Evolutionary conservation across 108 stramenopile genomes (phyloP), one percentile per base, ranked within the genome.

Genomic region (Skeletonema grethae): DNA sequence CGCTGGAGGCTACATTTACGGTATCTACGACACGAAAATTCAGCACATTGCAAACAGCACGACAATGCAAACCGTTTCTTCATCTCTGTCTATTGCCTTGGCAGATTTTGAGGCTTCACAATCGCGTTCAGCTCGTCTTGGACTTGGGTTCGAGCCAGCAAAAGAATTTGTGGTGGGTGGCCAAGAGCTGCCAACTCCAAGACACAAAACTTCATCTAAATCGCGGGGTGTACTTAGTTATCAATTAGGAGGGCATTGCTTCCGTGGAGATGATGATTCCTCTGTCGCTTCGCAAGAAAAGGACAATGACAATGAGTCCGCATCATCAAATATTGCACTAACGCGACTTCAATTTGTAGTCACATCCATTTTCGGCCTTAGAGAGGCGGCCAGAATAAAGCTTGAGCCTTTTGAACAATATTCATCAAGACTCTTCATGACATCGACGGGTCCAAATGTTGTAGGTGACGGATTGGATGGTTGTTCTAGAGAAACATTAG

Each of bases 21-120:
- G 78, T n/a, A 69, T 68, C 12, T 75, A 87, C 56, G 93, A 94
- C 66, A 48, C 75, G 2, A 85, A 90, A 67, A 86, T 91, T 11
- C 93, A 91, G 60, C 63, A 91, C 10, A 84, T 94, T 28, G 90
- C 90, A 1, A 91, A 94, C 57, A 87, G 85, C 10, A 77, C 84
- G 22, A 90, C 88, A 7, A 88, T 91, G 61, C 77, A 90, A 65
- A 90, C 86, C 9, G 80, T 94, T 28, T 90, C 89, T 5, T 88
- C 90, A n/a, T 90, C 85, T 61, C 34, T 94, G 20, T 86, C 88
- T 34, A 61, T 90, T 12, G 87, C 90, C 4, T 73, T 94, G 57
- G 86, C 90, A 15, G 93, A 94, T 39, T 90, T 86, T 64, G 93
- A 94, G 70, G 84, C 90, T 2, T 85, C 89, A 35, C 75, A 84